Evolutionary conservation across 106 monocot species (phyloP), one percentile per base, ranked within the genome.

Genomic region (Allium cepa): DNA sequence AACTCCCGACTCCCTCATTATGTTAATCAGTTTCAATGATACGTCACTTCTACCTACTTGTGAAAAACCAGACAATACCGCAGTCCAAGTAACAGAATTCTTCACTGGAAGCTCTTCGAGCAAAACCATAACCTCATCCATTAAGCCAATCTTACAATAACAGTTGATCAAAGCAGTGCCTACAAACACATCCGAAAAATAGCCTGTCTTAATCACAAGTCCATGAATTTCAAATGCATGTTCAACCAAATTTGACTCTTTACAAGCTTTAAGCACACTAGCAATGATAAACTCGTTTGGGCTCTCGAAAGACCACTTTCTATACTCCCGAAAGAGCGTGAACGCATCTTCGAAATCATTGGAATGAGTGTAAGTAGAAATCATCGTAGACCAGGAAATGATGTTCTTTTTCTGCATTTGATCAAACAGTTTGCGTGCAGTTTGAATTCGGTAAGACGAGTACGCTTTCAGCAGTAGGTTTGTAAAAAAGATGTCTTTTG

Each of bases 31-130:
- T 12, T 70, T 13, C n/a, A 94, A 58, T 7, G 94, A 73, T 7
- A 58, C 7, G 8, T 62, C 57, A n/a, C 75, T 81, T n/a, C 50
- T 72, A 57, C 91, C 91, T 14, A 65, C 60, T 69, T 81, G 84
- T 10, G 72, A 70, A 63, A 81, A 90, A 3, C 94, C 90, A 1
- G 83, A 47, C 26, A 94, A 87, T 8, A 94, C 73, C 3, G 85
- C 72, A 10, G 90, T 94, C 90, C 90, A 94, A 17, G 94, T 90
- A 46, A 83, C 90, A 2, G 82, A 87, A 47, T 80, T 94, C 70
- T 50, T 82, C 8, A 75, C 27, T 0, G 94, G 87, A 0, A 94
- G 73, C 56, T 76, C 79, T 36, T 77, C 67, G 61, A 94, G 90
- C 64, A 90, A 18, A 26, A 26, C n/a, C 63, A 63, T 58, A 0